A percentile compares a stretch with the other conserved stretches of the same genome.
These are phyloP conservation scores for Rusavskia elegans DNA, from an alignment of 495 filamentous ascomycete species.

Conservation along the genomic window DNA sequence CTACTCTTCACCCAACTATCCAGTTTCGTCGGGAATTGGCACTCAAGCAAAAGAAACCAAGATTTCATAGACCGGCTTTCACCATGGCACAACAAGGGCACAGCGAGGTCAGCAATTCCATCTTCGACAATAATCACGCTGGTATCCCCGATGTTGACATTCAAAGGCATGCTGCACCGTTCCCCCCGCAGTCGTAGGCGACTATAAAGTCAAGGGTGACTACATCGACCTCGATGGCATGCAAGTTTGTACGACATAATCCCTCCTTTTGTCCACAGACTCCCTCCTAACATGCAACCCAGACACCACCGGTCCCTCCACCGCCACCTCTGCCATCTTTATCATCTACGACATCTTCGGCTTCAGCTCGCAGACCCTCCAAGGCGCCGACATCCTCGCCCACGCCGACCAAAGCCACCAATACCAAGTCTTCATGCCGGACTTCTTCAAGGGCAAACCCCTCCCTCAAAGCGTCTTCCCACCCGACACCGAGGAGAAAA, in stretches of 20 bases:
- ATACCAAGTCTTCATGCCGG: conserved; percentile 42
- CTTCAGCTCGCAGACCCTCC: conserved; percentile 36
- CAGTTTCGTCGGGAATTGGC: background rate
- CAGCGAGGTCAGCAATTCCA: conserved; percentile 4
- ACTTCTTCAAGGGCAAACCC: conserved; percentile 37
- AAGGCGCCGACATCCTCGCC: conserved; percentile 42
- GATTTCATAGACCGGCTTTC: background rate
- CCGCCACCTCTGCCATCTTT: conserved; percentile 36
- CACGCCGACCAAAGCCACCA: conserved; percentile 27
- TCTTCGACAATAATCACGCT: background rate
- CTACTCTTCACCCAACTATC: background rate
- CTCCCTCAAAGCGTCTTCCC: conserved; percentile 44
- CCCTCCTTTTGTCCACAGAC: background rate
- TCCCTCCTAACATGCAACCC: background rate
- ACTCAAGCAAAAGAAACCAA: background rate
- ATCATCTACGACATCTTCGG: conserved; percentile 43
- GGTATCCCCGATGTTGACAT: background rate
- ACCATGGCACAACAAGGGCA: conserved; percentile 9
- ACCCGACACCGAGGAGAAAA: conserved; percentile 66
- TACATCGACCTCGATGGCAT: conserved; percentile 44
- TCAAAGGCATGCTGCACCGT: conserved; percentile 27
- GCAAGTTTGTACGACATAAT: conserved; percentile 39
- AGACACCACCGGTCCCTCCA: conserved; percentile 38
- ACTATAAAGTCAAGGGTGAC: conserved; percentile 42
- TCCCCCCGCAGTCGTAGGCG: conserved; percentile 38